Evolutionary conservation across 2,329 filamentous ascomycete genomes (phyloP), one percentile per base, ranked within the genome.

Genomic region (Fusarium beomiforme): DNA sequence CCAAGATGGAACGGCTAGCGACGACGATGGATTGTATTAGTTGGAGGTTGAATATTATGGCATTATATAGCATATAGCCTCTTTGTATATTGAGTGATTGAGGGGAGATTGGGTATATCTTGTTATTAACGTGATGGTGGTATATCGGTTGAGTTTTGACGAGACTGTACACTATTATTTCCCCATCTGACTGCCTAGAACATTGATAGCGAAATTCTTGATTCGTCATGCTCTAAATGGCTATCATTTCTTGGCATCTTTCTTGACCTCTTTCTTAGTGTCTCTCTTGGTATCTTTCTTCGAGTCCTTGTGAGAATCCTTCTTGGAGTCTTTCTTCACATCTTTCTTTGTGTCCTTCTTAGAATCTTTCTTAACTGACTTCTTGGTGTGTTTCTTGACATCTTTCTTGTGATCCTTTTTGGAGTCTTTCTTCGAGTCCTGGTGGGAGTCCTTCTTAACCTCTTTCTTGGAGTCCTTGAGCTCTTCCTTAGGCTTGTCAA

Each of bases 11-110:
- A 85, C 82, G n/a, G 86, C 83, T 21, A 87, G 85, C 69, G 88
- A 87, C 65, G 87, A 90, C 55, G 87, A 89, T 50, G 87, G 82
- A 13, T 72, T 90, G 76, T 90, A 90, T 58, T 89, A 81, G 62
- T 49, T 23, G 34, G 37, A 44, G 55, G 42, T 31, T 34, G 42
- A 43, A 23, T 24, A 42, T 55, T 44, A 21, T 31, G 23, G 55
- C 50, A 70, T 50, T 62, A 53, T 61, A 69, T 70, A 67, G 44
- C 34, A 42, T 39, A n/a, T 70, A 63, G 44, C 39, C 37, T 39
- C 14, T 36, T 58, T 72, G 50, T 70, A 72, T 54, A 70, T 64
- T 64, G 57, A 61, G 33, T 57, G 23, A 33, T 59, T 55, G 59
- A 50, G 49, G 26, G 50, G 60, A 60, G 55, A 64, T 54, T 61